phyloP scores from a whole-genome alignment of 768 basidiomycete species.

The Boletus fagicola region DNA sequence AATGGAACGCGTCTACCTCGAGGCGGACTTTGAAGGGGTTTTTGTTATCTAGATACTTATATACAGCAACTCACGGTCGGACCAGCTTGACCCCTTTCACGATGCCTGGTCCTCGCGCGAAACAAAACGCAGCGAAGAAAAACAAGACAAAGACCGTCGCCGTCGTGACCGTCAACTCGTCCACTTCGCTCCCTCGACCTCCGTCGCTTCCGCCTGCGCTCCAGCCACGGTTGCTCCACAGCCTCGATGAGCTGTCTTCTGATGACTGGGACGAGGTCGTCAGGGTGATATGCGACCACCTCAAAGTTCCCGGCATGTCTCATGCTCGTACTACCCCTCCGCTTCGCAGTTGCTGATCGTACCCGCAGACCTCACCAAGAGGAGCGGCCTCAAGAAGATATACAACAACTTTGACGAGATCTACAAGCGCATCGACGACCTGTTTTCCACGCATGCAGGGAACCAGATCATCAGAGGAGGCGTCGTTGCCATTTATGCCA shows the following conservation, averaged over 20 bases:
- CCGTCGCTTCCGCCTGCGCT: constrained; percentile 17
- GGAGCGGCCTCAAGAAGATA: constrained; percentile 61
- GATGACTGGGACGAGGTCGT: constrained; percentile 50
- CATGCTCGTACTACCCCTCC: neutral
- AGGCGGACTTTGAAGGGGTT: neutral
- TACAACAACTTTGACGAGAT: constrained; percentile 56
- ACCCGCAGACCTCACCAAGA: constrained; percentile 48
- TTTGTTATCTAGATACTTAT: neutral
- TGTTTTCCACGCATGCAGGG: constrained; percentile 41
- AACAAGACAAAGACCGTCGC: constrained; percentile 14
- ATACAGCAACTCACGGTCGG: neutral
- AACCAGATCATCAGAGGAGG: constrained; percentile 54
- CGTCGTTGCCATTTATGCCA: constrained; percentile 60
- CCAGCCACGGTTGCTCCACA: constrained; percentile 8
- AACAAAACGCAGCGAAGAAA: constrained; percentile 20
- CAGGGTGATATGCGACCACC: constrained; percentile 45
- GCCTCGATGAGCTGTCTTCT: constrained; percentile 29
- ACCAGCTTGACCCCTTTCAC: neutral
- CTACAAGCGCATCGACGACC: constrained; percentile 47
- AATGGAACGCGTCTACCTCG: neutral
- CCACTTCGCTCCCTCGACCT: neutral
- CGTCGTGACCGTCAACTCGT: neutral
- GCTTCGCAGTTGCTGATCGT: no score
- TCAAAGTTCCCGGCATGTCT: constrained; percentile 53
- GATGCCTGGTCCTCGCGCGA: constrained; percentile 31